Percentiles rank a stretch among this genome's conserved stretches.
These are phyloP conservation scores for Macadamia tetraphylla DNA, from an alignment of 164 flowering plant species.

Conservation along the genomic window DNA sequence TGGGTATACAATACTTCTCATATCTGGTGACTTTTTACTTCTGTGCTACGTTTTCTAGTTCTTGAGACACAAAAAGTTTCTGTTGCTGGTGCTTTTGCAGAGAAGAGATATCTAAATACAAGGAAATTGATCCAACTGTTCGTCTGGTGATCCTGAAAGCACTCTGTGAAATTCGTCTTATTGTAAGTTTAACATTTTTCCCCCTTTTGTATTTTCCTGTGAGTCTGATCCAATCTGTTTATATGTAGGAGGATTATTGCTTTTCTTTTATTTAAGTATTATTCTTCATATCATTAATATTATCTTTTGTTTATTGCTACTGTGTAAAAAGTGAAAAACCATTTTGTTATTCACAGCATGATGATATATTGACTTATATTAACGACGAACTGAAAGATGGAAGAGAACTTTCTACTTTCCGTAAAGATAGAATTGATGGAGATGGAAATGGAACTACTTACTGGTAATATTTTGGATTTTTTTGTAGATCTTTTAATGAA, in stretches of 20 bases:
- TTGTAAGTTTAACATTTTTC: conserved; percentile 27
- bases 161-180: conserved; percentile 80
- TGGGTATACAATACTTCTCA: conserved; percentile 41
- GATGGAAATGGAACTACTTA: conserved; percentile 56
- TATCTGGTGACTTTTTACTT: not conserved
- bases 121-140: conserved; percentile 53
- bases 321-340: not conserved
- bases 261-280: too few relatives aligned
- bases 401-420: conserved; percentile 46
- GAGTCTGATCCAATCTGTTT: not conserved
- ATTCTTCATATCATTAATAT: too few relatives aligned
- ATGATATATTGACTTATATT: conserved; percentile 47
- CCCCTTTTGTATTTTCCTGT: too few relatives aligned
- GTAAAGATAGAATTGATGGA: conserved; percentile 54
- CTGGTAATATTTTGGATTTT: conserved; percentile 40
- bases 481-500: not conserved
- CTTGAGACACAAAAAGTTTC: not conserved
- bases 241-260: too few relatives aligned
- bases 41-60: not conserved
- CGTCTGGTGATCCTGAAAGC: conserved; percentile 76
- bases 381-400: conserved; percentile 55
- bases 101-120: conserved; percentile 58
- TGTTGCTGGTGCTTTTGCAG: conserved; percentile 35
- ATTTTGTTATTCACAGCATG: conserved; percentile 50
- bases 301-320: not conserved